These are phyloP conservation scores for Fistulinella staudtii DNA, from an alignment of 1,284 basidiomycete species.

Conservation along the genomic window DNA sequence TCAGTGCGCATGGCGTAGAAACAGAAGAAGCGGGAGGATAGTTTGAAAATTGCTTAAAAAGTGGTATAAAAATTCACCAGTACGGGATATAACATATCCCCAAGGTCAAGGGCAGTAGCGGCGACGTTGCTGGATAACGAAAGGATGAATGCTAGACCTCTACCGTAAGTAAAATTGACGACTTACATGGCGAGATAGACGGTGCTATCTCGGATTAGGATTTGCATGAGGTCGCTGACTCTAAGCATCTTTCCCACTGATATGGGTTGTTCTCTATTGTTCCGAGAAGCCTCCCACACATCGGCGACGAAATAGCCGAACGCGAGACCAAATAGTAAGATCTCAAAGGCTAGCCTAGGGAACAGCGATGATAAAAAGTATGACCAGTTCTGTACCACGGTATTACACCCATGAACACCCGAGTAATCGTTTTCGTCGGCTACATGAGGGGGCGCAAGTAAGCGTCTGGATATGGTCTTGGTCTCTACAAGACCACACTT, in stretches of 20 bases:
- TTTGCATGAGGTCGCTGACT: conserved; percentile 11
- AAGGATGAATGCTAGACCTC: no score
- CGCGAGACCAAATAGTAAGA: conserved; percentile 14
- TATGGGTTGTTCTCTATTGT: no score
- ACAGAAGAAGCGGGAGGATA: no score
- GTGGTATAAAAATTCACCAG: no score
- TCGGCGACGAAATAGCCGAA: conserved; percentile 7
- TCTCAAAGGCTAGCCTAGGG: conserved; percentile 13
- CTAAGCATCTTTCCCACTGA: neutral
- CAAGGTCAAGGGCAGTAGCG: neutral
- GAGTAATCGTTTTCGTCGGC: neutral
- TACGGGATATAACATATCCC: neutral
- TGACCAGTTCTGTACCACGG: neutral
- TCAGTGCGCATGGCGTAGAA: neutral
- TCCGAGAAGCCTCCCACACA: no score
- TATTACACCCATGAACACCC: conserved; percentile 5
- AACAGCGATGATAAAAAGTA: conserved; percentile 2
- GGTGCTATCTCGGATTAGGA: conserved; percentile 18
- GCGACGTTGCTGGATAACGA: neutral
- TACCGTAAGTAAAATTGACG: no score
- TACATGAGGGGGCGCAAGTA: no score
- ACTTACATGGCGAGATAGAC: conserved; percentile 21
- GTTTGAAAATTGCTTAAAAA: no score
- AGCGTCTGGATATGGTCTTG: no score
- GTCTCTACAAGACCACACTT: neutral